Percentiles rank a stretch among this genome's conserved stretches.
Evolutionary conservation across 108 stramenopile genomes (phyloP).

Genomic region (Fragilaria radians): DNA sequence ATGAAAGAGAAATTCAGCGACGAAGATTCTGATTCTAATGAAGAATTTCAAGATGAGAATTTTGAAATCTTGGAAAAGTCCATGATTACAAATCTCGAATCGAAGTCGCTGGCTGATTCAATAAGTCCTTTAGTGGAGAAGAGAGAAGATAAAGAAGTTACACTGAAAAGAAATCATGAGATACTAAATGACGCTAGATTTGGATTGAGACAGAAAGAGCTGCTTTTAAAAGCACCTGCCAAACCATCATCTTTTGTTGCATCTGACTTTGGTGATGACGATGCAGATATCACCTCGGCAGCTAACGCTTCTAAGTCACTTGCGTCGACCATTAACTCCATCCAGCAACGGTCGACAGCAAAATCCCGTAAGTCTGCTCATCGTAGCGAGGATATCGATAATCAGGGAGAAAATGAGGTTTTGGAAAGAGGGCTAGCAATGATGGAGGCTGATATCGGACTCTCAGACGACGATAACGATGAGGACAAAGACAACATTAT

Average conservation of each 20-base stretch:
- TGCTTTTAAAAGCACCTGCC: constrained; percentile 11
- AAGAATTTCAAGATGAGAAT: constrained; percentile 4
- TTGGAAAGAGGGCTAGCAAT: constrained; percentile 55
- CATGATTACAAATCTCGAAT: not conserved
- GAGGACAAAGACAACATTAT: constrained; percentile 28
- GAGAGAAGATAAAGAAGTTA: not conserved
- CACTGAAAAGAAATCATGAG: too few species aligned
- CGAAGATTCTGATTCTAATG: constrained; percentile 17
- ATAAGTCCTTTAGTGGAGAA: not conserved
- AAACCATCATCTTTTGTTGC: constrained; percentile 10
- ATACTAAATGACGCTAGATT: constrained; percentile 64
- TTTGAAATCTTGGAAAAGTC: constrained; percentile 15
- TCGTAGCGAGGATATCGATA: constrained; percentile 42
- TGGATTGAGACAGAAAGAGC: constrained; percentile 59
- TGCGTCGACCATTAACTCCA: constrained; percentile 64
- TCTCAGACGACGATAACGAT: constrained; percentile 30
- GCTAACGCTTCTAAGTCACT: constrained; percentile 33
- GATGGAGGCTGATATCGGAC: constrained; percentile 78
- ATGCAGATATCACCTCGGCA: constrained; percentile 42
- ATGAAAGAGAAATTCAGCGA: constrained; percentile 34
- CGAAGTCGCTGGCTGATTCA: not conserved
- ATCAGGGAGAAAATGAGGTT: constrained; percentile 31
- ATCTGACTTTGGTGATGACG: constrained; percentile 41
- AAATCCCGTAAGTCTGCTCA: constrained; percentile 21
- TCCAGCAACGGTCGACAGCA: constrained; percentile 54